Evolutionary conservation across 768 basidiomycete genomes (phyloP), one percentile per base, ranked within the genome.

Genomic region (Tulasnella sp.): DNA sequence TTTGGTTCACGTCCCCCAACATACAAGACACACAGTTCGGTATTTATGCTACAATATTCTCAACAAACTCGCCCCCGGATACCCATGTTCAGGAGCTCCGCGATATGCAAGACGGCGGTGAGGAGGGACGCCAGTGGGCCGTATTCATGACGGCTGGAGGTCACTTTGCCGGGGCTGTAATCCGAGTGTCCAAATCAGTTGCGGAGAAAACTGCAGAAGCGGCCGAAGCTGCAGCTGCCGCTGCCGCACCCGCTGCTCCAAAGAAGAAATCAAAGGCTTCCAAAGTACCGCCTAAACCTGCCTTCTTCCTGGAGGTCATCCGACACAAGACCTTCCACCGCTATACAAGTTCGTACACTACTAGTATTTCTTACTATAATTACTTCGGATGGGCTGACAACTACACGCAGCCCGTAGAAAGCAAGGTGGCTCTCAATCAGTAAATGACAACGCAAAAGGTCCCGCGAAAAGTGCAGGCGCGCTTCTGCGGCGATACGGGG

Each of bases 121-220:
- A 85, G 18, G 85, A 87, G 23, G 93, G 91, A 20, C 87, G 95
- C 51, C 92, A 89, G 79, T 97, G 96, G 93, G 94, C 95, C 0
- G 84, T 99, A 88, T 93, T 99, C 82, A 98, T 98, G 95, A 90
- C 92, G 55, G 98, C 98, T 0, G 96, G 98, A 29, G 98, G 98
- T 15, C 98, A 99, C 84, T 99, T 99, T 85, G 98, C 98, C 18
- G 98, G 97, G 35, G 92, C 95, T 77, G 87, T 99, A 44, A 91
- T 91, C 16, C 87, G 91, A 44, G 92, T 95, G 37, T 61, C 57
- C 6, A 61, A 61, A 61, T 61, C 57, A 5, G 57, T 61, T 26
- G 23, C 20, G 13, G 89, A 91, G 84, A 84, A 86, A 79, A 79
- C 88, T 78, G 85, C 86, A 87, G 7, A 89, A 89, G 4, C 84